These are phyloP conservation scores for Waitea zeae DNA, from an alignment of 1,284 basidiomycete genomes.

Conservation along the genomic window DNA sequence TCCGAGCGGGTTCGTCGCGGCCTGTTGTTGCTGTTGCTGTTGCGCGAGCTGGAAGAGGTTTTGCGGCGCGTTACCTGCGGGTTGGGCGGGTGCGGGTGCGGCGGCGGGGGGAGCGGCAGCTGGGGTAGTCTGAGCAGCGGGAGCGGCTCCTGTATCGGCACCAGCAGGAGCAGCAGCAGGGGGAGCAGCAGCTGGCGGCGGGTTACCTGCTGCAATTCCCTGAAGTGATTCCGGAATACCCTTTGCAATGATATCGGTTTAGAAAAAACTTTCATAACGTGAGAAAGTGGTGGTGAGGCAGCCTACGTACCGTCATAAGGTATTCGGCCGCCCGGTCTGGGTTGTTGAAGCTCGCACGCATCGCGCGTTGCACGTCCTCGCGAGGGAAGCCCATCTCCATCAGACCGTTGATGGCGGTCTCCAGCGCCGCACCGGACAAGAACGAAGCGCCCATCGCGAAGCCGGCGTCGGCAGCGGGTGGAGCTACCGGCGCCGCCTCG, in stretches of 20 bases:
- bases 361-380: conserved; percentile 72
- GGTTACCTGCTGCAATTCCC: conserved; percentile 20
- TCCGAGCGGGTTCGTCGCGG: conserved; percentile 9
- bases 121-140: conserved; percentile 13
- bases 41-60: conserved; percentile 72
- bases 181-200: too few relatives aligned
- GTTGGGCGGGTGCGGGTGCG: conserved; percentile 15
- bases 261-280: conserved; percentile 1
- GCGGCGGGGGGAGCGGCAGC: conserved; percentile 16
- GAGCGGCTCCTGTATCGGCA: conserved; percentile 16
- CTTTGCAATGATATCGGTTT: conserved; percentile 19
- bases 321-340: conserved; percentile 97
- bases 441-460: conserved; percentile 39
- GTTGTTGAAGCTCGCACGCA: conserved; percentile 95
- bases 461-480: conserved; percentile 13
- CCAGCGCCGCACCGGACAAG: conserved; percentile 60
- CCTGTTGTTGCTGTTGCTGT: conserved; percentile 43
- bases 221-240: conserved; percentile 70
- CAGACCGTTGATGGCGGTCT: conserved; percentile 68
- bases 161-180: conserved; percentile 18
- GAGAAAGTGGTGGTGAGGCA: too few relatives aligned
- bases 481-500: conserved; percentile 17
- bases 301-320: conserved; percentile 65
- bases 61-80: conserved; percentile 25
- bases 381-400: conserved; percentile 90